Evolutionary conservation across 2,329 filamentous ascomycete genomes (phyloP), one percentile per base, ranked within the genome.

Genomic region (Fragosphaeria purpurea): DNA sequence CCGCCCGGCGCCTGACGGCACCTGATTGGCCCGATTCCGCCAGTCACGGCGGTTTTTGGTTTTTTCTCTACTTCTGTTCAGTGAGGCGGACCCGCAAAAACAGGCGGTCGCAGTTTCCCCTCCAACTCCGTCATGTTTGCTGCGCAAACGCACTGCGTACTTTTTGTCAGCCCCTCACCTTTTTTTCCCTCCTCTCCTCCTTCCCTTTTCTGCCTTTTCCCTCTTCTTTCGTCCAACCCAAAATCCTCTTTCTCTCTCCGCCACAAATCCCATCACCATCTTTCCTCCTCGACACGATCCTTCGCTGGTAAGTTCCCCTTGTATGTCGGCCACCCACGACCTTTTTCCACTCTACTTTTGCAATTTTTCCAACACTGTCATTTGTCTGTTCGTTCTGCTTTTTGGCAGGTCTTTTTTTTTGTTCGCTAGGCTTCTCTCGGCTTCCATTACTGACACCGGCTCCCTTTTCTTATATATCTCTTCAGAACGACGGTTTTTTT

Each of bases 401-500:
- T 5, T 22, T 22, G 11, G 8, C 12, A 5, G 41, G 42, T 35
- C 50, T 39, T 42, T 39, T 41, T 32, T 40, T 7, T 45, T 37
- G 8, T 51, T 53, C 52, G 52, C 52, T 48, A 48, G 41, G 39
- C 44, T 53, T 53, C 52, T 48, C 7, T 46, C 34, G 33, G 49
- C 31, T 53, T 51, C 49, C 52, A 53, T 47, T 22, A 22, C 22
- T 22, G 22, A 22, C 22, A 50, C 48, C 48, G 48, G 50, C 51
- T 22, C 30, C 47, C 47, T 53, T 22, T 31, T 32, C 42, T 34
- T 34, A 9, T 37, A 37, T 37, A 37, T 22, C 22, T 22, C 22
- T 22, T 22, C n/a, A 41, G 39, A 41, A 41, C 35, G 35, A 41
- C 9, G 9, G n/a, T 13, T 12, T 30, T 43, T 49, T 35, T 34